Base-by-base conservation (phyloP, 345 rosid species). In the Clarkia xantiana region DNA sequence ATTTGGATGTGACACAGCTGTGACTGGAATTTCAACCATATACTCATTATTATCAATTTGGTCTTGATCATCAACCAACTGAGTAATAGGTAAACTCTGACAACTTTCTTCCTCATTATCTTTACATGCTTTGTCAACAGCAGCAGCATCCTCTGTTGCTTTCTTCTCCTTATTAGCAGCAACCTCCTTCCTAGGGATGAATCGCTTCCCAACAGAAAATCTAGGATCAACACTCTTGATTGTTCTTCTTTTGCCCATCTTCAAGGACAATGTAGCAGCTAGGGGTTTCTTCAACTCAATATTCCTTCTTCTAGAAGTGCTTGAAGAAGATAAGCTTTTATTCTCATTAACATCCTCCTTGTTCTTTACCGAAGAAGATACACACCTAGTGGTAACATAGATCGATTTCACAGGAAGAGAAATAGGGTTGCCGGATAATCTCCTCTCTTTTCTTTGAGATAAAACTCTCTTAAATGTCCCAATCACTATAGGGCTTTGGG, bases 341-440 rank as follows among this genome's bases (percentile, higher is more conserved):
- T 29, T 29, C 36, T 29, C 8, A 7, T 29, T 29, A 7, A 0
- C 36, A 29, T 29, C 36, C 36, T 29, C 36, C 36, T 29, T 29
- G 8, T n/a, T n/a, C 36, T 29, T 29, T 29, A 7, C 36, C 36
- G 9, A 7, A 29, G 62, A 47, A 36, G 75, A 45, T 16, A 50
- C 18, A 14, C 14, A 18, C n/a, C 60, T 71, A 45, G 64, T 62
- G 42, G 61, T 55, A 52, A 41, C 60, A 64, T 75, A 52, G 57
- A 62, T 67, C 20, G 59, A 56, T 67, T 68, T 73, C 58, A 56
- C 55, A 53, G 72, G 62, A 53, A 60, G 62, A 53, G 60, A 20
- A 60, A 58, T 47, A 62, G 14, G 54, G 56, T 60, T 62, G 17
- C 54, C 51, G 38, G 69, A 63, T 43, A 52, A 48, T 43, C 59